A percentile compares a stretch with the other conserved stretches of the same genome.
Conservation (phyloP, 495 filamentous ascomycete genomes). For the Penicillium cosmopolitanum region DNA sequence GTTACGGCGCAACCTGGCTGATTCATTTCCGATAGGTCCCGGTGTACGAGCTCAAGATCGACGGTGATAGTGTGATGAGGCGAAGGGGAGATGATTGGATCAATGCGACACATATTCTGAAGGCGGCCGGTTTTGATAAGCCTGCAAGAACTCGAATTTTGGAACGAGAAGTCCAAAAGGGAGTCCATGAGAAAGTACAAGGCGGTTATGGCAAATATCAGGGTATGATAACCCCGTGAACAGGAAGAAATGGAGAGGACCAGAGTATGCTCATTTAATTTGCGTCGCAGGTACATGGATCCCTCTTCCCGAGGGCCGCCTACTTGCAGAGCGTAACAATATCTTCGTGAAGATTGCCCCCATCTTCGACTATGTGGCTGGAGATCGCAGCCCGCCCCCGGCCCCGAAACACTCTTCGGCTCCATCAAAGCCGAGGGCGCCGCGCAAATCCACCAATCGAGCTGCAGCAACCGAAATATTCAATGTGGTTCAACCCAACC, state of each 20-base stretch:
- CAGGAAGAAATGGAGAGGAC: neutral
- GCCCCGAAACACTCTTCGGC: slow-evolving; percentile 85
- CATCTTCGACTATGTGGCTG: slow-evolving; percentile 88
- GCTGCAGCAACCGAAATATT: slow-evolving; percentile 41
- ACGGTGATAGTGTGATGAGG: slow-evolving; percentile 83
- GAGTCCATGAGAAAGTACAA: slow-evolving; percentile 94
- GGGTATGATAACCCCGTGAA: slow-evolving; percentile 51
- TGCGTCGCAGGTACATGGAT: slow-evolving; percentile 85
- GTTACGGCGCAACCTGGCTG: neutral
- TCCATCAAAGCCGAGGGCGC: slow-evolving; percentile 67
- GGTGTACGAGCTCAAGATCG: slow-evolving; percentile 86
- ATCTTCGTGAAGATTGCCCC: slow-evolving; percentile 78
- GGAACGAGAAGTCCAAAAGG: slow-evolving; percentile 96
- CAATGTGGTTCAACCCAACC: slow-evolving; percentile 44
- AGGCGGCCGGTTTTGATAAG: slow-evolving; percentile 83
- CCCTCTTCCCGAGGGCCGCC: slow-evolving; percentile 77
- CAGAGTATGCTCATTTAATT: slow-evolving; percentile 17
- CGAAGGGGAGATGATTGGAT: slow-evolving; percentile 87
- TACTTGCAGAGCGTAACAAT: slow-evolving; percentile 82
- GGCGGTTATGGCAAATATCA: slow-evolving; percentile 99
- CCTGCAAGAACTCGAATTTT: slow-evolving; percentile 91
- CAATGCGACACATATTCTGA: slow-evolving; percentile 95
- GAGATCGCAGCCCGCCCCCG: slow-evolving; percentile 84
- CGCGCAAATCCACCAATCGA: slow-evolving; percentile 50
- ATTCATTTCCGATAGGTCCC: slow-evolving; percentile 64